These are phyloP conservation scores for Carpinus viminea DNA, from an alignment of 306 rosid genomes.

Conservation along the genomic window DNA sequence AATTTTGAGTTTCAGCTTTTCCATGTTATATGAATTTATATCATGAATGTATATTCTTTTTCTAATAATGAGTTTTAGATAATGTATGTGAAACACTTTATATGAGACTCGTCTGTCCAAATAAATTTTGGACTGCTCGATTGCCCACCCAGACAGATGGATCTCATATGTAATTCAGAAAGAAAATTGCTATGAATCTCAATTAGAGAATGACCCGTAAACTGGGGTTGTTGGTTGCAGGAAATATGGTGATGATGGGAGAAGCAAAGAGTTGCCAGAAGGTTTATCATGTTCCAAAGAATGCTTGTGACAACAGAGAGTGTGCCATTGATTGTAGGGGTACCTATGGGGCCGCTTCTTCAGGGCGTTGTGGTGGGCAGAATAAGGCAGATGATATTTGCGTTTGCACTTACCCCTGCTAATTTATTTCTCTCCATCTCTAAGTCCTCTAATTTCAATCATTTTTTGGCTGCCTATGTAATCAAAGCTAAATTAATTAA, in stretches of 20 bases:
- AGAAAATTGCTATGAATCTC: too few relatives aligned
- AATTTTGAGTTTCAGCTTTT: too few relatives aligned
- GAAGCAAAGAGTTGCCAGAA: neutral
- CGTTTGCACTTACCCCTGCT: neutral
- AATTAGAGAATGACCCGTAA: too few relatives aligned
- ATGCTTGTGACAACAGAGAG: neutral
- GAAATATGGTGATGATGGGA: neutral
- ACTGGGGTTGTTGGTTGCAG: neutral
- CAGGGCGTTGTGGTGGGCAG: neutral
- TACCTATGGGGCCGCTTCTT: neutral
- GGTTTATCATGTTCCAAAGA: neutral
- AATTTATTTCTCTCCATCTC: constrained; percentile 5
- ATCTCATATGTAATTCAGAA: too few relatives aligned
- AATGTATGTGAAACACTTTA: too few relatives aligned
- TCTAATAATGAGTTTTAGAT: too few relatives aligned
- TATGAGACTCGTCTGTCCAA: too few relatives aligned
- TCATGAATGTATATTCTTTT: too few relatives aligned
- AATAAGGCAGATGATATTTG: neutral
- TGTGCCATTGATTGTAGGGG: neutral
- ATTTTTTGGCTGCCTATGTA: neutral
- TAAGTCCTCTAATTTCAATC: neutral
- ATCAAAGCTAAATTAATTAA: too few relatives aligned
- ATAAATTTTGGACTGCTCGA: too few relatives aligned
- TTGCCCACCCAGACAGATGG: too few relatives aligned
- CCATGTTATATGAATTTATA: too few relatives aligned